Evolutionary conservation across 495 filamentous ascomycete genomes (phyloP), one percentile per base, ranked within the genome.

Genomic region (Acidomyces sp.): DNA sequence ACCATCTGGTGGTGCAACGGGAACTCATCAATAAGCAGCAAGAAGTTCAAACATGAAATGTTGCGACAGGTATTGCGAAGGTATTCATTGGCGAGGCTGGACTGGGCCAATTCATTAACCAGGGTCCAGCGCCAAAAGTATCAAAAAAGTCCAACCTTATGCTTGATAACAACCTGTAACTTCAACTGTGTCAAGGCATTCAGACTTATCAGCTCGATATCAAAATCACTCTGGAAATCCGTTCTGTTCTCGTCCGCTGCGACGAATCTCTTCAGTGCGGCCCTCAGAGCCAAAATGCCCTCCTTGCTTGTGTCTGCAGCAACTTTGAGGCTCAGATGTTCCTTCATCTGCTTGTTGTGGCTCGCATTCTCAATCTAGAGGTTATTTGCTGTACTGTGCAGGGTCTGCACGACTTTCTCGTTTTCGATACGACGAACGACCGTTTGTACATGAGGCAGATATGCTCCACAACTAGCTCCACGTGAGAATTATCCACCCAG

Each of bases 41-140:
- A 53, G 29, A 6, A 53, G 48, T 28, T 51, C 48, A 24, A 19
- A 43, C 50, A 53, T 53, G 48, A 51, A 44, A 16, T 53, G 43
- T 49, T 53, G 10, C 50, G 34, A 19, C 50, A 22, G 6, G 48
- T 28, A 25, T 46, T 34, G 29, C 50, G 47, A 21, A 53, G 33
- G 3, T 35, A 22, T 13, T 51, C 50, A 29, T 53, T 51, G 28
- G 50, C 28, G 49, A 51, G 47, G 48, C 51, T 53, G 19, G 50
- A 53, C 50, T 41, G 38, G n/a, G n/a, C n/a, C n/a, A n/a, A n/a
- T n/a, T n/a, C n/a, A n/a, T n/a, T n/a, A n/a, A n/a, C n/a, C n/a
- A n/a, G n/a, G n/a, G n/a, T n/a, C n/a, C n/a, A n/a, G n/a, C n/a
- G n/a, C n/a, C n/a, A n/a, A n/a, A n/a, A n/a, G n/a, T n/a, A n/a